Percentiles rank a stretch among this genome's conserved stretches.
Conservation (phyloP, 2,329 filamentous ascomycete species). For the Orbilia brochopaga region DNA sequence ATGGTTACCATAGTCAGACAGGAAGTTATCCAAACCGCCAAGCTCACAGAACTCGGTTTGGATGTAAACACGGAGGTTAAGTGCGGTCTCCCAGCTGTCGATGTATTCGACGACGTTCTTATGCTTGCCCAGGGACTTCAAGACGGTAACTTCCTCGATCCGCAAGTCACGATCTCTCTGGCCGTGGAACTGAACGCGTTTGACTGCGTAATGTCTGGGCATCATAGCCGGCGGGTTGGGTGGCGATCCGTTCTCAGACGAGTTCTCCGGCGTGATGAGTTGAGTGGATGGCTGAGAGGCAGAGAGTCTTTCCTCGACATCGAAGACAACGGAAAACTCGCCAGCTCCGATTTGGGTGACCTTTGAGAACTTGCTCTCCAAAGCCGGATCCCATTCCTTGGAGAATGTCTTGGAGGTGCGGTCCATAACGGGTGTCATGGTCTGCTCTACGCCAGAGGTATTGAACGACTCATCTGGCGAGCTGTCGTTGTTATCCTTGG, state of each 20-base stretch:
- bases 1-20: constrained; percentile 79
- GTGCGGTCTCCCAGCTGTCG: constrained; percentile 84
- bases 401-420: constrained; percentile 63
- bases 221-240: constrained; percentile 64
- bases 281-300: constrained; percentile 59
- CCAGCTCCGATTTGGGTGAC: constrained; percentile 82
- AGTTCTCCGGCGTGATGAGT: constrained; percentile 60
- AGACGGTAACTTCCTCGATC: constrained; percentile 79
- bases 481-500: constrained; percentile 50
- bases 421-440: constrained; percentile 73
- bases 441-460: constrained; percentile 67
- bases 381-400: constrained; percentile 66
- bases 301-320: constrained; percentile 66
- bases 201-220: constrained; percentile 76
- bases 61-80: constrained; percentile 77
- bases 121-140: constrained; percentile 76
- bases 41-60: constrained; percentile 97
- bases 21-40: constrained; percentile 84
- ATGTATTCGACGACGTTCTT: constrained; percentile 86
- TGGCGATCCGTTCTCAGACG: constrained; percentile 62
- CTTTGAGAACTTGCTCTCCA: constrained; percentile 72
- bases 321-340: constrained; percentile 92
- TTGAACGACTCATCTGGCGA: constrained; percentile 59
- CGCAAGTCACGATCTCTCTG: constrained; percentile 80
- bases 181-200: constrained; percentile 85